phyloP scores from a whole-genome alignment of 208 protist genomes.

The Wallacemonas rigidus region DNA sequence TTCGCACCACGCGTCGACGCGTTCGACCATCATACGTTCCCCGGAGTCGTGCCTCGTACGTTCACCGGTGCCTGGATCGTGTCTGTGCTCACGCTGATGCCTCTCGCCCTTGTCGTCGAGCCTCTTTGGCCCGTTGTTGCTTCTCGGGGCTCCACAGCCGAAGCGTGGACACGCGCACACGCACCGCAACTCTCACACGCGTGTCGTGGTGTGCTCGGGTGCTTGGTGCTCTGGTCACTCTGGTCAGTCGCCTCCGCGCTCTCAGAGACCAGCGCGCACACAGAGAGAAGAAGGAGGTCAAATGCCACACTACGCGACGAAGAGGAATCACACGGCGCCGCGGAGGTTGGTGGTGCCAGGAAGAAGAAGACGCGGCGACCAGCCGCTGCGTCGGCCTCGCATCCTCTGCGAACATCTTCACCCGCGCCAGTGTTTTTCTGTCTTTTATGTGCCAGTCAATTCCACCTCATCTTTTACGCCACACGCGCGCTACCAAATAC shows the following conservation, averaged over 20 bases:
- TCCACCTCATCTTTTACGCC: conserved; percentile 93
- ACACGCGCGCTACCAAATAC: conserved; percentile 91
- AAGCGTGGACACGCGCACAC: neutral
- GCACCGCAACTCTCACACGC: conserved; percentile 30
- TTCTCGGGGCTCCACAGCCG: too few species aligned
- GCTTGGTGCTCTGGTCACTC: conserved; percentile 27
- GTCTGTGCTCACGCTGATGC: conserved; percentile 22
- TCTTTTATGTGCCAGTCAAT: conserved; percentile 59
- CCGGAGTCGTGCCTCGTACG: conserved; percentile 93
- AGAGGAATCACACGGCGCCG: neutral
- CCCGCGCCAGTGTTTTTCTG: conserved; percentile 37
- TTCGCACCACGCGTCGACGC: conserved; percentile 38
- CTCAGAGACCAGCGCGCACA: neutral
- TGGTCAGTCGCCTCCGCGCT: conserved; percentile 26
- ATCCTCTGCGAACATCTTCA: neutral
- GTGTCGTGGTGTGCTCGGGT: conserved; percentile 34
- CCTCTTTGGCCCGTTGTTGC: neutral
- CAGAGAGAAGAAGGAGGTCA: neutral
- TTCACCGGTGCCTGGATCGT: conserved; percentile 86
- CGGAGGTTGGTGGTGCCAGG: neutral
- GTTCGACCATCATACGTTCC: conserved; percentile 93
- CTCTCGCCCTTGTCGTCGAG: conserved; percentile 20
- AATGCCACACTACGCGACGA: neutral
- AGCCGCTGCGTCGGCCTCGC: neutral
- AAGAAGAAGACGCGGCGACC: too few species aligned